Evolutionary conservation across 2,329 filamentous ascomycete species (phyloP), one percentile per base, ranked within the genome.

Genomic region (Colletotrichum phormii): DNA sequence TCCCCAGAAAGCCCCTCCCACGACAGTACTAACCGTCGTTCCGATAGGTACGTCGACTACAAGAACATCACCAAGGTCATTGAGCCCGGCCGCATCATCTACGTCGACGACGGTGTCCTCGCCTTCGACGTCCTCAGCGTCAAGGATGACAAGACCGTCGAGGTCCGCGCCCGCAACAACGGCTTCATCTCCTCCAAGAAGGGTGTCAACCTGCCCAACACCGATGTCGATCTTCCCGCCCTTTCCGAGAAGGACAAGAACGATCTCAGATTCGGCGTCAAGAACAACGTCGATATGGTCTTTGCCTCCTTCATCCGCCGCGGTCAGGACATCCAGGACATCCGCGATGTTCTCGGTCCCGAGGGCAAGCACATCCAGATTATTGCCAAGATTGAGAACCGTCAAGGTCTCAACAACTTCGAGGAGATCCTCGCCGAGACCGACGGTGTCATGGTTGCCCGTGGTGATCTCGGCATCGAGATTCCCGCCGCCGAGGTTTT

Each of bases 31-130:
- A 18, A 33, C 55, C 53, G 15, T 15, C 26, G 22, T 15, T 42
- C 49, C 5, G 26, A 18, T 8, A 96, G 94, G 92, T 98, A 95
- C 81, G 93, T 98, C 81, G 96, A 98, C 89, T 98, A 99, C 90
- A 97, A 97, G 92, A 99, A 99, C 90, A 98, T 99, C 86, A 98
- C 96, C 86, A 98, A 97, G 88, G 97, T 99, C 79, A 98, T 99
- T 81, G 86, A 94, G 82, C 88, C 90, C 73, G 97, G 96, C 81
- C 95, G 97, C 80, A 92, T 93, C 84, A 97, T 99, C 89, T 99
- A 97, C 86, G 97, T 99, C 79, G 97, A 99, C 81, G 97, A 99
- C 81, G 97, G 97, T 85, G 96, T 99, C 77, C 92, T 98, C 79
- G 97, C 96, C 31, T 98, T 99, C 79, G 93, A 98, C 82, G 97